Conservation (phyloP, 352 stramenopile genomes). For the Saprolegnia parasitica region DNA sequence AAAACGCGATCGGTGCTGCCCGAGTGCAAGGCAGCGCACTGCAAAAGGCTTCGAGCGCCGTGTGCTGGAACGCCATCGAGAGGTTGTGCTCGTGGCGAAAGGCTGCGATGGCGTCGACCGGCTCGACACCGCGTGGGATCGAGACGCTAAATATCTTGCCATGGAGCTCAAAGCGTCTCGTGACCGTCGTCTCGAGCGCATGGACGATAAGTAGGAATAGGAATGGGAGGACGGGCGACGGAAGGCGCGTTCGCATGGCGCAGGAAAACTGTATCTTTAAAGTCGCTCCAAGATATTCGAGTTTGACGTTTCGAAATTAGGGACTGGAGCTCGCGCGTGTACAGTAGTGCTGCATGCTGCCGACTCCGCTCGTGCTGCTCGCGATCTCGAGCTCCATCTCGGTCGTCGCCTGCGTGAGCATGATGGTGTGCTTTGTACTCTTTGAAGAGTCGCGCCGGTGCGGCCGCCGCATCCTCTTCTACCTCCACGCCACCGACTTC, state of each 20-base stretch:
- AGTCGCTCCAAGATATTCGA: neutral
- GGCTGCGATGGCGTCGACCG: slow-evolving; percentile 48
- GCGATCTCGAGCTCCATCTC: slow-evolving; percentile 42
- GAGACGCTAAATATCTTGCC: slow-evolving; percentile 1
- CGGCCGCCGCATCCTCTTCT: slow-evolving; percentile 56
- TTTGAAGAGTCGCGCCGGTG: slow-evolving; percentile 66
- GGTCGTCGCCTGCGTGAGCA: slow-evolving; percentile 38
- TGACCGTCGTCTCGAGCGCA: neutral
- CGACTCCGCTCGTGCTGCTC: slow-evolving; percentile 38
- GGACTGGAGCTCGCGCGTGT: too few relatives aligned
- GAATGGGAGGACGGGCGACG: neutral
- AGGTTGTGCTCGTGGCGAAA: slow-evolving; percentile 43
- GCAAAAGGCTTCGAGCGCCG: slow-evolving; percentile 45
- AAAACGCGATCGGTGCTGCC: slow-evolving; percentile 40
- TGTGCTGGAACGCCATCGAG: slow-evolving; percentile 35
- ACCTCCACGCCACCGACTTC: slow-evolving; percentile 53
- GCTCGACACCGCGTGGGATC: slow-evolving; percentile 31
- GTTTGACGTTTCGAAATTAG: neutral
- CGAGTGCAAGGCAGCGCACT: slow-evolving; percentile 41
- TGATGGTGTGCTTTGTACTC: slow-evolving; percentile 52
- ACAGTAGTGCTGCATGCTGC: neutral
- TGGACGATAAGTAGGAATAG: neutral
- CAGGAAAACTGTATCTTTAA: neutral
- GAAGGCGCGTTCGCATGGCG: neutral
- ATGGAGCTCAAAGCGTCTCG: neutral